phyloP scores from a whole-genome alignment of 1,284 basidiomycete genomes.

The Moesziomyces globuligerus region DNA sequence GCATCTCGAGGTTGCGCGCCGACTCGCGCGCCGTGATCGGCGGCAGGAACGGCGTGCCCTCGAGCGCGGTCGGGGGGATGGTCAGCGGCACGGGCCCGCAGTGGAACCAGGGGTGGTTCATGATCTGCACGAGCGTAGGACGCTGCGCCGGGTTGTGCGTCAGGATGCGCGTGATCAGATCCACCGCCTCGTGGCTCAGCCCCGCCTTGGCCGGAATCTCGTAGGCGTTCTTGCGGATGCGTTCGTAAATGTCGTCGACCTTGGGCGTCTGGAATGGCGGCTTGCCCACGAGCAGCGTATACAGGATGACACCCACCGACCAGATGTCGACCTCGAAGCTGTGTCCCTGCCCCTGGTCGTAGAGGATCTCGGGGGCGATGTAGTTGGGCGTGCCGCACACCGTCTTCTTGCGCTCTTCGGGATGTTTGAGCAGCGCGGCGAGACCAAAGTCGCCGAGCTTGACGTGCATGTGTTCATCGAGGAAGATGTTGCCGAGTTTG shows the following conservation, averaged over 20 bases:
- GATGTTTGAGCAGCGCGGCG: constrained; percentile 93
- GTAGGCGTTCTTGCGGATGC: constrained; percentile 93
- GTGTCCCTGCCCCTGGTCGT: constrained; percentile 93
- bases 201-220: constrained; percentile 84
- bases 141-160: constrained; percentile 76
- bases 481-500: constrained; percentile 93
- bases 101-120: constrained; percentile 86
- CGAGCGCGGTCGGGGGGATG: constrained; percentile 82
- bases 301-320: constrained; percentile 93
- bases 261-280: constrained; percentile 98
- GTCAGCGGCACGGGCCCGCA: constrained; percentile 81
- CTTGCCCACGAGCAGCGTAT: constrained; percentile 90
- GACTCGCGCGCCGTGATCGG: constrained; percentile 62
- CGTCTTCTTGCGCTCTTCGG: constrained; percentile 95
- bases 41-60: constrained; percentile 79
- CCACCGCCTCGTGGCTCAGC: constrained; percentile 78
- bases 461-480: constrained; percentile 90
- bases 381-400: constrained; percentile 99
- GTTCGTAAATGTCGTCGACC: constrained; percentile 74
- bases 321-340: constrained; percentile 98
- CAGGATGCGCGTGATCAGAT: constrained; percentile 85
- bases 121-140: constrained; percentile 84
- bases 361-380: constrained; percentile 96
- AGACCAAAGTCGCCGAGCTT: constrained; percentile 98
- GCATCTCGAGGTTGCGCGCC: constrained; percentile 53